These are phyloP conservation scores for Populus alba DNA, from an alignment of 345 rosid species.

Conservation along the genomic window DNA sequence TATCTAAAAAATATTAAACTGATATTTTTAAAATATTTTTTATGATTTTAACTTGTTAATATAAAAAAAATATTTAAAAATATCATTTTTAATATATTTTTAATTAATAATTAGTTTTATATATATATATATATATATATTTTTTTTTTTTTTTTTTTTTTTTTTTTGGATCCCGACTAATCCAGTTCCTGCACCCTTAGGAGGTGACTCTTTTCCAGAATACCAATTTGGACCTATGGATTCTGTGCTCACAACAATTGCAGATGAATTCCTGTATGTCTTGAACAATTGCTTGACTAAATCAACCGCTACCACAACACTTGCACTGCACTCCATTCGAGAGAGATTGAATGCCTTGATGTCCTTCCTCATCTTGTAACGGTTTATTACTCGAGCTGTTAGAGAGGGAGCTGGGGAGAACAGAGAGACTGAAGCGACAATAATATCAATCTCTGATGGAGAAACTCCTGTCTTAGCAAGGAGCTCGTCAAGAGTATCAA, in stretches of 20 bases:
- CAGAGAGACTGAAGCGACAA: slow-evolving; percentile 23
- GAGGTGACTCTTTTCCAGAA: slow-evolving; percentile 17
- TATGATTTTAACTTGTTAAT: too few species aligned
- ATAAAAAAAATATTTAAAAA: too few species aligned
- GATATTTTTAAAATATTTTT: too few species aligned
- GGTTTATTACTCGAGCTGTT: slow-evolving; percentile 20
- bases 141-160: too few species aligned
- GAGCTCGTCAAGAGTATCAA: slow-evolving; percentile 23
- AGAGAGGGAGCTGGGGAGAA: slow-evolving; percentile 29
- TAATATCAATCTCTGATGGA: slow-evolving; percentile 26
- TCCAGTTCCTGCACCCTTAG: too few species aligned
- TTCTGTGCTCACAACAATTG: slow-evolving; percentile 37
- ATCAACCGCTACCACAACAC: slow-evolving; percentile 28
- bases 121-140: too few species aligned
- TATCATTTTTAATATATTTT: too few species aligned
- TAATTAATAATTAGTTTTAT: too few species aligned
- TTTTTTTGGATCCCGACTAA: too few species aligned
- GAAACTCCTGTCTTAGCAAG: slow-evolving; percentile 16
- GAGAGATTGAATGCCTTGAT: slow-evolving; percentile 35
- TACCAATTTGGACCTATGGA: slow-evolving; percentile 27
- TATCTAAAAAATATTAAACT: too few species aligned
- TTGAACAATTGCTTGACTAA: slow-evolving; percentile 30
- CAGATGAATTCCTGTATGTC: slow-evolving; percentile 17
- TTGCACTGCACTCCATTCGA: slow-evolving; percentile 49
- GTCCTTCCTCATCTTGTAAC: slow-evolving; percentile 31